Evolutionary conservation across 306 rosid species (phyloP).

Genomic region (Canavalia ensiformis): DNA sequence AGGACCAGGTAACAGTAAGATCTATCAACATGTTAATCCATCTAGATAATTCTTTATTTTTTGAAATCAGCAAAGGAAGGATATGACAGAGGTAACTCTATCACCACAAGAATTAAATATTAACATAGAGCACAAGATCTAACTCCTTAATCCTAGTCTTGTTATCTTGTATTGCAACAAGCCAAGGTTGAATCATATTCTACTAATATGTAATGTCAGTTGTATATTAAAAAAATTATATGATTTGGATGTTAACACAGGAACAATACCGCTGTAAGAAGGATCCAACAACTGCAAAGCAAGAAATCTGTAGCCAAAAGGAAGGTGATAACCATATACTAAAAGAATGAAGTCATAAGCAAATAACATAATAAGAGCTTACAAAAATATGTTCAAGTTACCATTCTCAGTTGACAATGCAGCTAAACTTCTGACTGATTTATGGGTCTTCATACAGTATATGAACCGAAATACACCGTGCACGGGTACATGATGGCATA

Average conservation of each 20-base stretch:
- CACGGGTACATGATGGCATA: slow-evolving; percentile 55
- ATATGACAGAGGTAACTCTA: slow-evolving; percentile 21
- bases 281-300: slow-evolving; percentile 24
- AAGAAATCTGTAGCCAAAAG: slow-evolving; percentile 16
- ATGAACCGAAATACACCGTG: slow-evolving; percentile 59
- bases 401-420: slow-evolving; percentile 64
- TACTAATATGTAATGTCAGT: slow-evolving; percentile 9
- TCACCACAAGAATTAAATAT: slow-evolving; percentile 18
- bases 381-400: slow-evolving; percentile 46
- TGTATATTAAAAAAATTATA: background rate
- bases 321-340: slow-evolving; percentile 28
- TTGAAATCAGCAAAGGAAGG: background rate
- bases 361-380: slow-evolving; percentile 36
- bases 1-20: background rate
- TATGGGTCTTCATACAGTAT: slow-evolving; percentile 56
- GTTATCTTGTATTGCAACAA: slow-evolving; percentile 12
- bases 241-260: slow-evolving; percentile 32
- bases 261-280: slow-evolving; percentile 26
- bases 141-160: slow-evolving; percentile 6
- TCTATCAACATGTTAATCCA: background rate
- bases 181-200: slow-evolving; percentile 22
- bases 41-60: background rate
- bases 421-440: slow-evolving; percentile 64
- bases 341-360: slow-evolving; percentile 14
- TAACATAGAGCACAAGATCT: slow-evolving; percentile 16